Evolutionary conservation across 2,329 filamentous ascomycete species (phyloP).

Genomic region (Claviceps africana): DNA sequence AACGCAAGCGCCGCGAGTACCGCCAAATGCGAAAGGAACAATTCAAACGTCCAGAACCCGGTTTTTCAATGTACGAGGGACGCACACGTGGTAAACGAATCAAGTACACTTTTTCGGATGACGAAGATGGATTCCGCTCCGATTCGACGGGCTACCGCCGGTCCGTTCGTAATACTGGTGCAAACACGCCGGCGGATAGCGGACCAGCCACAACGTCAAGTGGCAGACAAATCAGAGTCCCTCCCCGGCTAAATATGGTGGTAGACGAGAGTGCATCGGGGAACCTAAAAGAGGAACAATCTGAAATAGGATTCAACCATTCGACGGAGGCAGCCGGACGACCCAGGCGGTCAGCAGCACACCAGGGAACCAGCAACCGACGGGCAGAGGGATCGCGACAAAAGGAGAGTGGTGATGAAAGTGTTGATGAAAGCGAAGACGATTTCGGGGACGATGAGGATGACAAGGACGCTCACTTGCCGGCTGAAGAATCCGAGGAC

Average conservation of each 20-base stretch:
- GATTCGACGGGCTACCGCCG: slow-evolving; percentile 48
- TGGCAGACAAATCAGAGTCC: slow-evolving; percentile 68
- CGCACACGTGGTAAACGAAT: slow-evolving; percentile 91
- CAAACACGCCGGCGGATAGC: slow-evolving; percentile 57
- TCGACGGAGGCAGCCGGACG: slow-evolving; percentile 32
- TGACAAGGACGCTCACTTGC: slow-evolving; percentile 51
- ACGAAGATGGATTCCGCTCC: slow-evolving; percentile 59
- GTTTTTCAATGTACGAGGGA: slow-evolving; percentile 89
- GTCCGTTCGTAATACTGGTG: slow-evolving; percentile 60
- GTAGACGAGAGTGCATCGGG: slow-evolving; percentile 32
- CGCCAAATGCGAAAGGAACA: slow-evolving; percentile 72
- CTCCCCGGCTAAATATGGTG: slow-evolving; percentile 51
- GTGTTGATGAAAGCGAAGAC: slow-evolving; percentile 57
- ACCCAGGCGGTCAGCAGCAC: slow-evolving; percentile 34
- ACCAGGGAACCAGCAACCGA: slow-evolving; percentile 38
- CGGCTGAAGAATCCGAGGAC: slow-evolving; percentile 43
- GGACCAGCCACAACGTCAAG: slow-evolving; percentile 62
- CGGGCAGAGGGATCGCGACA: slow-evolving; percentile 18
- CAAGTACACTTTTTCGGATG: slow-evolving; percentile 91
- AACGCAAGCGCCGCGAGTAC: slow-evolving; percentile 87
- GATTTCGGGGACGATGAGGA: slow-evolving; percentile 65
- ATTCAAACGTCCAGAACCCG: slow-evolving; percentile 75
- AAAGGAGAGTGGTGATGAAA: slow-evolving; percentile 48
- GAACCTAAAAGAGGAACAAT: slow-evolving; percentile 32
- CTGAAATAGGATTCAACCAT: slow-evolving; percentile 24